phyloP scores from a whole-genome alignment of 1,139 yeast genomes.

The Geotrichum fermentans region DNA sequence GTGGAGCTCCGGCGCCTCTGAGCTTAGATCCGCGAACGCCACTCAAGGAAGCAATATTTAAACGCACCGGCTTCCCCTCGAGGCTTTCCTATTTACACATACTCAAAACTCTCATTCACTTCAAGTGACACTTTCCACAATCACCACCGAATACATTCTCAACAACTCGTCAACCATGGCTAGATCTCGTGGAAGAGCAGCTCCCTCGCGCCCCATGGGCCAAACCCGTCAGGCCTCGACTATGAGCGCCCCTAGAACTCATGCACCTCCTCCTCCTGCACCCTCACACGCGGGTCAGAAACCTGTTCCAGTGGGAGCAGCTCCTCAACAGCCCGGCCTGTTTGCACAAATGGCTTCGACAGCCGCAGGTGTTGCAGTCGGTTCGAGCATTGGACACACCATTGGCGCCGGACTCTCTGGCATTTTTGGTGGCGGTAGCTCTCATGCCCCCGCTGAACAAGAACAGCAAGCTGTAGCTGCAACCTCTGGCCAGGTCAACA shows the following conservation, averaged over 20 bases:
- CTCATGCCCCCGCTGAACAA: conserved; percentile 45
- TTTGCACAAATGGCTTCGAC: conserved; percentile 97
- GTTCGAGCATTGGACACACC: conserved; percentile 95
- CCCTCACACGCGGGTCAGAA: conserved; percentile 39
- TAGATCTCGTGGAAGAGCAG: conserved; percentile 47
- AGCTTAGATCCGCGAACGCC: too few species aligned
- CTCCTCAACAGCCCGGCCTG: conserved; percentile 72
- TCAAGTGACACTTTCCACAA: background rate
- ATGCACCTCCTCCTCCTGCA: conserved; percentile 40
- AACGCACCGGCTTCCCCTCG: too few species aligned
- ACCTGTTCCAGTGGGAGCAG: conserved; percentile 37
- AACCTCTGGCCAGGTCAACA: conserved; percentile 23
- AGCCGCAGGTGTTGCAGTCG: conserved; percentile 99
- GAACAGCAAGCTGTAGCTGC: conserved; percentile 30
- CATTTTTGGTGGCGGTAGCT: conserved; percentile 79
- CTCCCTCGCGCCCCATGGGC: conserved; percentile 42
- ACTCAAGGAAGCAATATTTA: too few species aligned
- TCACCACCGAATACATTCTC: conserved; percentile 5
- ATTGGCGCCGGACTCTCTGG: conserved; percentile 89
- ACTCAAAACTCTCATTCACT: too few species aligned
- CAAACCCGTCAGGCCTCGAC: conserved; percentile 75
- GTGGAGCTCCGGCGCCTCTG: too few species aligned
- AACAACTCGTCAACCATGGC: conserved; percentile 42
- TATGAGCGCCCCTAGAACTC: conserved; percentile 55
- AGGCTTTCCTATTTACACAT: too few species aligned